Base-by-base conservation (phyloP, 192 early-diverging fungal genomes). In the Linderina pennispora region DNA sequence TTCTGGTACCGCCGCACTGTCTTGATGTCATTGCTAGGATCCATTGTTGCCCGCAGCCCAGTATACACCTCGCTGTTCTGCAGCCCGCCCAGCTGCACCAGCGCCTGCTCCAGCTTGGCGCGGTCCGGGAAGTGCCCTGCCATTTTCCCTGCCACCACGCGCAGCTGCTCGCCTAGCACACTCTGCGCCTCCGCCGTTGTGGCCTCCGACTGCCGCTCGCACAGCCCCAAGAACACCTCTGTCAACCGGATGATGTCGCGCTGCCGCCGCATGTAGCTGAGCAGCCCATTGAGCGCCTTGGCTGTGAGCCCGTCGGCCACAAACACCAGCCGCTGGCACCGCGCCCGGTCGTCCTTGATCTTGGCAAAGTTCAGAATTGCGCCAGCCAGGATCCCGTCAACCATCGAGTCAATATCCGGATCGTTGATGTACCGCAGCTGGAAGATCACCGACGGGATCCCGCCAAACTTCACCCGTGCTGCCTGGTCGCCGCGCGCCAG, bases 361-460 rank as follows among this genome's bases (percentile, higher is more conserved):
- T 57, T 54, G 8, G 58, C 44, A 45, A 69, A 64, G 26, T 61
- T 59, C 21, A 76, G 62, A 3, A 76, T 63, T 0, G 66, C 59
- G 14, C 57, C 56, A 2, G 57, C 50, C 40, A 76, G 38, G 9
- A 64, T 62, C 45, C 58, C 60, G 34, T 76, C 62, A 11, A 70
- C 74, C 25, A 58, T 65, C 22, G 49, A 77, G 83, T 74, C 80
- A 4, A 83, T 68, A n/a, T 92, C 88, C 3, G 72, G 52, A 36
- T 95, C 92, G 49, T 90, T 87, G 17, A 90, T 65, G 56, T 92
- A 98, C 14, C 92, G 56, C n/a, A 85, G 66, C 40, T 89, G 82
- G 16, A 96, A 55, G n/a, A 98, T 58, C 18, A 63, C 77, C 15
- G 80, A 76, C 2, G 92, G 90, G 53, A 98, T 93, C 80, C 87